Evolutionary conservation across 306 rosid genomes (phyloP).

Genomic region (peach (Prunus persica)): Prunus_persica_NCBIv2 NC_034009.1:22281001-22281500

Average conservation of each 20-base stretch:
- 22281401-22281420: background rate
- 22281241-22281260: constrained; percentile 75
- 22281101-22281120: background rate
- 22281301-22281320: constrained; percentile 20
- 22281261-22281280: constrained; percentile 71
- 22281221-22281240: constrained; percentile 42
- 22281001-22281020: background rate
- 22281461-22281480: background rate
- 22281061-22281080: background rate
- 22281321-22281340: constrained; percentile 10
- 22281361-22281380: constrained; percentile 9
- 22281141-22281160: constrained; percentile 97
- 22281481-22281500: background rate
- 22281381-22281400: background rate
- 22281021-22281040: background rate
- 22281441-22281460: background rate
- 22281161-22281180: constrained; percentile 68
- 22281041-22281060: background rate
- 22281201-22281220: constrained; percentile 32
- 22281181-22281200: constrained; percentile 60
- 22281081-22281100: background rate
- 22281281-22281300: constrained; percentile 62
- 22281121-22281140: constrained; percentile 26
- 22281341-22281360: constrained; percentile 12
- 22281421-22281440: background rate